phyloP scores from a whole-genome alignment of 768 basidiomycete genomes.

The Calvatia gigantea region DNA sequence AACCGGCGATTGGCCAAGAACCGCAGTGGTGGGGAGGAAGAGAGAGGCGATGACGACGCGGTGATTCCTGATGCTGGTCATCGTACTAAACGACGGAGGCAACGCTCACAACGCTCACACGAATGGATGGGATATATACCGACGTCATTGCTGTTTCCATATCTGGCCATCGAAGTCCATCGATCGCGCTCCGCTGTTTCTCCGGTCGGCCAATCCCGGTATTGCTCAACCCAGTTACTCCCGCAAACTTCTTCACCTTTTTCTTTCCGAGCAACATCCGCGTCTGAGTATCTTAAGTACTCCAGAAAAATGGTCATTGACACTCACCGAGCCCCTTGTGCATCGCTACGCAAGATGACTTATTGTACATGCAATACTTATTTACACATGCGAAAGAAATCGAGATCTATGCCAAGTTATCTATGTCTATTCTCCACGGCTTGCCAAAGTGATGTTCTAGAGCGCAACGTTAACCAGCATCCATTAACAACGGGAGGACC shows the following conservation, averaged over 20 bases:
- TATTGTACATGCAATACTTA: too few species aligned
- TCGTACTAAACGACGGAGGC: constrained; percentile 23
- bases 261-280: neutral
- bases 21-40: constrained; percentile 74
- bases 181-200: constrained; percentile 6
- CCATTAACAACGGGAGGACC: neutral
- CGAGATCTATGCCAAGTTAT: too few species aligned
- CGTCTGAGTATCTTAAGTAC: neutral
- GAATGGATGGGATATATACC: neutral
- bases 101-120: neutral
- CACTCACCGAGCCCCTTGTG: too few species aligned
- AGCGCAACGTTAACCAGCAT: neutral
- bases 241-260: neutral
- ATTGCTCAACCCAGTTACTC: neutral
- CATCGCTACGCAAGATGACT: too few species aligned
- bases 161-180: constrained; percentile 9
- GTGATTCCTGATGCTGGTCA: constrained; percentile 73
- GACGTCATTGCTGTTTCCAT: constrained; percentile 11
- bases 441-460: constrained; percentile 6
- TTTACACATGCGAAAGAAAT: too few species aligned
- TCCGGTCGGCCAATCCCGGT: neutral
- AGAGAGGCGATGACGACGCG: constrained; percentile 80
- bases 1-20: constrained; percentile 54
- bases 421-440: neutral
- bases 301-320: neutral